Base-by-base conservation (phyloP, 1,284 basidiomycete genomes). In the Cystobasidium sp. region DNA sequence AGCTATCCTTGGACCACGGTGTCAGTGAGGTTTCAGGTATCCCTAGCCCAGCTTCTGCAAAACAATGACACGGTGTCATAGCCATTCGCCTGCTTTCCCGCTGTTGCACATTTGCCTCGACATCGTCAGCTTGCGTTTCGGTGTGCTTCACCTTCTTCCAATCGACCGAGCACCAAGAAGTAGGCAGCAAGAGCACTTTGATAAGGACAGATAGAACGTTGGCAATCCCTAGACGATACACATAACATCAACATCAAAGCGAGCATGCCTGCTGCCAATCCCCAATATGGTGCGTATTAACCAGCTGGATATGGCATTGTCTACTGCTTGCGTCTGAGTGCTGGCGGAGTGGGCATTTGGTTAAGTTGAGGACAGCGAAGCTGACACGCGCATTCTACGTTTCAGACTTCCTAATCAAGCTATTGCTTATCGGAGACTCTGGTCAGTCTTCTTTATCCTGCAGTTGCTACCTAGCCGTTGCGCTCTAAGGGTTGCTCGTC, bases 341-440 rank as follows among this genome's bases (percentile, higher is more conserved):
- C 56, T 5, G 43, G 56, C 56, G 37, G 5, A 18, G 7, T 18
- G 18, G 31, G 12, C 14, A n/a, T 43, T 6, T 41, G 56, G 12
- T 31, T 18, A n/a, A 41, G 2, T 6, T 2, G 31, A 31, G 31
- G 2, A 31, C 31, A 31, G 31, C 31, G 31, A 31, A 37, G 56
- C 56, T 59, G 56, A 59, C 56, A 43, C 10, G 8, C 9, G 22
- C 18, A 24, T 6, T 37, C 43, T 16, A 6, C 56, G 4, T 31
- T 47, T 1, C 55, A 73, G 70, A 73, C 58, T 68, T 73, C 49
- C 69, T 71, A 52, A 74, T 76, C 72, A 76, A 94, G 91, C 91
- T 97, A 78, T 88, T 97, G 75, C 91, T 97, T 82, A 97, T 97
- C 82, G 94, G 94, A 77, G 94, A 97, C 85, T 97, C 94, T 80